Evolutionary conservation across 768 basidiomycete genomes (phyloP).

Genomic region (Termitomyces sp.): DNA sequence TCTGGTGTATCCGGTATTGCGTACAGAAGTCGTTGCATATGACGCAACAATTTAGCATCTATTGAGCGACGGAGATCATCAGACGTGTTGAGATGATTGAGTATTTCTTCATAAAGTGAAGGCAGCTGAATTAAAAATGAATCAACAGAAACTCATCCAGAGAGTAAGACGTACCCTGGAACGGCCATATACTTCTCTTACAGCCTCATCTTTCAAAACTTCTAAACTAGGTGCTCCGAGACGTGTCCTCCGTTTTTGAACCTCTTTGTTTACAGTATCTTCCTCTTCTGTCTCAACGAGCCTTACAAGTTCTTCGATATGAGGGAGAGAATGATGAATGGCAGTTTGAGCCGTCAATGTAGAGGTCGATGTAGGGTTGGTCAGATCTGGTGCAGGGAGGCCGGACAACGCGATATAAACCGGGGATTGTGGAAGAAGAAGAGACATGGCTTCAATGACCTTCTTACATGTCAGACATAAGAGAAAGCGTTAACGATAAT

Average conservation of each 20-base stretch:
- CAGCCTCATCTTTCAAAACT: conserved; percentile 56
- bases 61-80: conserved; percentile 75
- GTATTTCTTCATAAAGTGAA: conserved; percentile 65
- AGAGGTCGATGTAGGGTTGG: conserved; percentile 61
- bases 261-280: conserved; percentile 51
- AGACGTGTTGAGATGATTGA: conserved; percentile 73
- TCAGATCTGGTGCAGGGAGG: conserved; percentile 72
- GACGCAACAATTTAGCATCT: conserved; percentile 69
- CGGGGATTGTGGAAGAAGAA: conserved; percentile 71
- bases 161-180: conserved; percentile 45
- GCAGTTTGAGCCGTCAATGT: conserved; percentile 53
- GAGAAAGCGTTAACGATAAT: conserved; percentile 1
- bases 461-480: conserved; percentile 21
- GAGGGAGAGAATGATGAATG: conserved; percentile 62
- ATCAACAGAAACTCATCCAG: neutral
- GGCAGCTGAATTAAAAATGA: conserved; percentile 48
- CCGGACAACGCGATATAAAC: conserved; percentile 54
- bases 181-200: conserved; percentile 51
- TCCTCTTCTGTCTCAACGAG: conserved; percentile 64
- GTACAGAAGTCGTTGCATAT: conserved; percentile 56
- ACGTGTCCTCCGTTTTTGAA: conserved; percentile 73
- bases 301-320: conserved; percentile 65
- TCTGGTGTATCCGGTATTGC: conserved; percentile 43
- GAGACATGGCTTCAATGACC: conserved; percentile 61
- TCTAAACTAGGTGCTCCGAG: conserved; percentile 62